phyloP scores from a whole-genome alignment of 148 eudicot genomes.

The Pharnaceum exiguum region DNA sequence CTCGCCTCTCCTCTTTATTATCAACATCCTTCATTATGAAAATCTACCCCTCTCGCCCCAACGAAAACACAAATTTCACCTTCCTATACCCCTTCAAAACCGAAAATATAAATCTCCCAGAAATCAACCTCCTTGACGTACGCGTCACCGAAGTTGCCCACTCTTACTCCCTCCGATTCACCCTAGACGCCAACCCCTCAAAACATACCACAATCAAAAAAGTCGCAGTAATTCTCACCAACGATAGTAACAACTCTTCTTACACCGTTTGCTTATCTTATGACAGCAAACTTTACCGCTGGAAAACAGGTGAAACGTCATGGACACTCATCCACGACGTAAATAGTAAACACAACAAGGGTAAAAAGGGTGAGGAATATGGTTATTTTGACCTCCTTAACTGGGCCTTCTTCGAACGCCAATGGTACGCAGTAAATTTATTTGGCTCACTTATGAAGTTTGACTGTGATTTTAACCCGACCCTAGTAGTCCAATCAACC shows the following conservation, averaged over 20 bases:
- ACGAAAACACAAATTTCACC: not conserved
- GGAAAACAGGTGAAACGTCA: constrained; percentile 1
- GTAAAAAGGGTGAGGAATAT: not conserved
- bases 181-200: not conserved
- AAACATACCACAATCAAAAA: not conserved
- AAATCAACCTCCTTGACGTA: constrained; percentile 7
- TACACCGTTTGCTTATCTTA: constrained; percentile 4
- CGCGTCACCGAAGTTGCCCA: constrained; percentile 1
- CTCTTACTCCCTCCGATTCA: not conserved
- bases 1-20: not conserved
- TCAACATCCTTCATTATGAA: not conserved
- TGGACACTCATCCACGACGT: constrained; percentile 14
- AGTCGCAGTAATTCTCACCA: not conserved
- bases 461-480: not conserved
- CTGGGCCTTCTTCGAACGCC: not conserved
- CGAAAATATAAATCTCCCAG: not conserved
- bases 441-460: constrained; percentile 2
- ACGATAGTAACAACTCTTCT: too few relatives aligned
- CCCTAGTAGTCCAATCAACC: not conserved
- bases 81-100: constrained; percentile 9
- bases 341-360: not conserved
- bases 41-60: not conserved
- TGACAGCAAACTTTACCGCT: not conserved
- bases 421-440: constrained; percentile 7
- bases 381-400: constrained; percentile 5